Conservation (phyloP, 352 stramenopile genomes). For the Phytopythium boreale region DNA sequence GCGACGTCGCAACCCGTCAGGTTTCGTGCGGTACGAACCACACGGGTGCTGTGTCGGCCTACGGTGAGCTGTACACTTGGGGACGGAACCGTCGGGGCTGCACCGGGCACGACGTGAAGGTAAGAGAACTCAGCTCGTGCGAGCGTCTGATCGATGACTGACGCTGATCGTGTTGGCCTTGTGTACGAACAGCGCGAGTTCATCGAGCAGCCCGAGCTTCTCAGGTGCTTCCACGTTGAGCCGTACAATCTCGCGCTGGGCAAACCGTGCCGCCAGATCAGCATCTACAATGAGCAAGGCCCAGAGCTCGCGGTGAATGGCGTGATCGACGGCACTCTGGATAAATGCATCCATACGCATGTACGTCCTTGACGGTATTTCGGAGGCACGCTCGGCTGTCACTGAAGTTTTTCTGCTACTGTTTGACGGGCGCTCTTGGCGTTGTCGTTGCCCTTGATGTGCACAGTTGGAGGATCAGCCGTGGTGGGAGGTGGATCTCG, state of each 20-base stretch:
- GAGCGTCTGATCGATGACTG: not conserved
- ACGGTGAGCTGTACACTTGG: conserved; percentile 93
- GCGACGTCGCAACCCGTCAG: conserved; percentile 49
- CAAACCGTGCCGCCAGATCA: conserved; percentile 80
- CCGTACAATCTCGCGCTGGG: conserved; percentile 88
- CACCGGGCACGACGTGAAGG: conserved; percentile 70
- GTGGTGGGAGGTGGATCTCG: conserved; percentile 93
- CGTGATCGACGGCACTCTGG: conserved; percentile 57
- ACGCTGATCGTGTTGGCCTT: not conserved
- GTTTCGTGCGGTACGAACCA: conserved; percentile 88
- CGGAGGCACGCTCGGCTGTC: not conserved
- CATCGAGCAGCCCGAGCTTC: conserved; percentile 65
- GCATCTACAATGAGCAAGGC: conserved; percentile 88
- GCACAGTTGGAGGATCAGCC: conserved; percentile 83
- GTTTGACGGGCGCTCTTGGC: not conserved
- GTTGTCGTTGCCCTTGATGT: not conserved
- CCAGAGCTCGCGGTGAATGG: conserved; percentile 85
- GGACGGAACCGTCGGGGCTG: conserved; percentile 88
- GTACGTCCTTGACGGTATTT: conserved; percentile 18
- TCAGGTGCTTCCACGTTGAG: conserved; percentile 81
- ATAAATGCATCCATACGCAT: conserved; percentile 88
- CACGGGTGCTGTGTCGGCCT: conserved; percentile 84
- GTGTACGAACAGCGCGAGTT: conserved; percentile 41
- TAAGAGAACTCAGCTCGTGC: too few relatives aligned
- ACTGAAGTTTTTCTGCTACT: not conserved